Evolutionary conservation across 2,329 filamentous ascomycete genomes (phyloP), one percentile per base, ranked within the genome.

Genomic region (Cladophialophora psammophila): DNA sequence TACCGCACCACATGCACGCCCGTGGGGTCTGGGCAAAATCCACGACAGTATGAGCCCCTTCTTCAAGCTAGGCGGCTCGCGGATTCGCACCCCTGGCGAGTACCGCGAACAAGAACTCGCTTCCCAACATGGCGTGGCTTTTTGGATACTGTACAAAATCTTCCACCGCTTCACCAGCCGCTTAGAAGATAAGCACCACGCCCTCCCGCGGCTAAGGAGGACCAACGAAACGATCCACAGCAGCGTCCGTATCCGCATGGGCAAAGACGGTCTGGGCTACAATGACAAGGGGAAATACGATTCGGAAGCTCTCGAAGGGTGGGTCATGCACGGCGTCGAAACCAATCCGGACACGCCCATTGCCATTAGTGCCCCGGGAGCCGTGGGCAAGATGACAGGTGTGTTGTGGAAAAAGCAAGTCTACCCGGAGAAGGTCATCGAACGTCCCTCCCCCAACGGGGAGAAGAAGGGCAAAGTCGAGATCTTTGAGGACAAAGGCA

Each of bases 141-240:
- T 69, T 54, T 71, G 67, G 65, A 67, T 71, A n/a, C 8, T 65
- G 9, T 63, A 63, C 66, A 67, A 66, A 15, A 50, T 68, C 34
- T 40, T 42, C 26, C 38, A 63, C 32, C 60, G 35, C 10, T 5
- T 68, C 7, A 57, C 8, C 26, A 18, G 36, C 10, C 9, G 57
- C 5, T 66, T 69, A 10, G 42, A 60, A 13, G 48, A 52, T 9
- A 36, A 31, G 13, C n/a, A 34, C n/a, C 40, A 67, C 10, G 45
- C 32, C 5, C 40, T 59, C 9, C 70, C 68, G 10, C 64, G 66
- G 5, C 79, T 87, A 32, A 73, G 81, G 60, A 80, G 84, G 67
- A 87, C 85, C 9, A 85, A 86, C 71, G 85, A 87, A 74, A 80
- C 82, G 8, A 81, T 87, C 38, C 85, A 87, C 73, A 82, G 82